phyloP scores from a whole-genome alignment of 768 basidiomycete genomes.

The Podaxis sp. region DNA sequence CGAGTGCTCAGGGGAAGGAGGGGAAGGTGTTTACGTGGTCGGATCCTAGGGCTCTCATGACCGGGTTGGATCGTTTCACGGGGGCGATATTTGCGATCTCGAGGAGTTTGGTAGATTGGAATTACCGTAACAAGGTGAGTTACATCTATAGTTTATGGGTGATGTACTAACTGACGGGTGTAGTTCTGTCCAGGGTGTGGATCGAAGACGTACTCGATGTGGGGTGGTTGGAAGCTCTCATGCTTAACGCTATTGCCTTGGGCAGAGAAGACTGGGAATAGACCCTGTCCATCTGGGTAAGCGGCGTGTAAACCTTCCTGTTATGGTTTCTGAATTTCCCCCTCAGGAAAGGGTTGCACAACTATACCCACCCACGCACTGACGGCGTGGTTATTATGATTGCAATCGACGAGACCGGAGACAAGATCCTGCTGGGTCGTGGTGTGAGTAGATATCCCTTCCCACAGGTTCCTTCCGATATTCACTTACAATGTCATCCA shows the following conservation, averaged over 20 bases:
- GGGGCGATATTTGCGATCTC: constrained; percentile 79
- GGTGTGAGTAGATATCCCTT: constrained; percentile 50
- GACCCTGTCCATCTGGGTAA: constrained; percentile 73
- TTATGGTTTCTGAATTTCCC: constrained; percentile 5
- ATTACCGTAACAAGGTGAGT: constrained; percentile 77
- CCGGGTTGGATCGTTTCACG: constrained; percentile 57
- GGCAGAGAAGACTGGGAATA: constrained; percentile 59
- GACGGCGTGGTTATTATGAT: constrained; percentile 93
- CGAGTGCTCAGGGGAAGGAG: constrained; percentile 35
- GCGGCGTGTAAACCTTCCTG: constrained; percentile 19
- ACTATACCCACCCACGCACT: constrained; percentile 80
- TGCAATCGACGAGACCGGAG: constrained; percentile 74
- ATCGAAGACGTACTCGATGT: constrained; percentile 74
- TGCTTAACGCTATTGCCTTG: constrained; percentile 79
- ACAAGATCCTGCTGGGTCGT: constrained; percentile 84
- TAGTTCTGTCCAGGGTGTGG: constrained; percentile 93
- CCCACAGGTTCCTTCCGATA: background rate
- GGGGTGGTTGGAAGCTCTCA: constrained; percentile 95
- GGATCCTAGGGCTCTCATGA: constrained; percentile 62
- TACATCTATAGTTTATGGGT: background rate
- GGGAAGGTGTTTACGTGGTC: constrained; percentile 53
- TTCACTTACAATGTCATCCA: constrained; percentile 25
- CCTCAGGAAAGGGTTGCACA: constrained; percentile 78
- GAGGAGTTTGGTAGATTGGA: constrained; percentile 91
- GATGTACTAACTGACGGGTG: background rate